Evolutionary conservation across 129 eudicot species (phyloP), one percentile per base, ranked within the genome.

Genomic region (Rutidosis leptorrhynchoides): DNA sequence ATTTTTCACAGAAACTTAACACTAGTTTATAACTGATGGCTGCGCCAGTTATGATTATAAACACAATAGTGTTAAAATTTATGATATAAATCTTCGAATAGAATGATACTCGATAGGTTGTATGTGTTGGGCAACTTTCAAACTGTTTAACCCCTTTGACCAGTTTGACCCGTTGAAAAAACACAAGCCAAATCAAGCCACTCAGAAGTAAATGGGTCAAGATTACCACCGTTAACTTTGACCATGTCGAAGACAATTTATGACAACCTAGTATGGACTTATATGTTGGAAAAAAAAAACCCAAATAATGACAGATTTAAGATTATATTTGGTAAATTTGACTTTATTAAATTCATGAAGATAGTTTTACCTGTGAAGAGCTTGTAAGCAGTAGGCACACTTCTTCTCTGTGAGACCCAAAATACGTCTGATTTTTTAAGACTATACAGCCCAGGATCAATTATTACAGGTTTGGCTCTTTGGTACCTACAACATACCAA

Each of bases 381-480:
- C 74, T 85, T 89, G 78, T 78, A 89, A 48, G 96, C 84, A 24
- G 87, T 85, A 52, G 96, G 94, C 33, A 85, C 68, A 19, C 80
- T 80, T 56, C 96, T 76, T 70, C 74, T 83, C 63, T 81, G 79
- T 28, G 89, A 71, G 65, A 78, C 82, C 88, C 86, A 85, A 29
- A 77, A 88, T 6, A 84, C 83, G 30, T 88, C 96, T 8, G 96
- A 80, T 53, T 88, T 88, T 25, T 76, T 64, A 40, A 74, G 76
- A 74, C 83, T 83, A 70, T 88, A 88, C 3, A 88, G 79, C 51
- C 89, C 96, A 3, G 96, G 91, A 76, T 88, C 96, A 59, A 88
- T 83, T 60, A 88, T 82, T 55, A 88, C 74, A 21, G 92, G 96
- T 62, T 70, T 88, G 54, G 96, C 96, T 76, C 96, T 82, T 64